Base-by-base conservation (phyloP, 176 grass and related monocot species). In the Oryza glaberrima region DNA sequence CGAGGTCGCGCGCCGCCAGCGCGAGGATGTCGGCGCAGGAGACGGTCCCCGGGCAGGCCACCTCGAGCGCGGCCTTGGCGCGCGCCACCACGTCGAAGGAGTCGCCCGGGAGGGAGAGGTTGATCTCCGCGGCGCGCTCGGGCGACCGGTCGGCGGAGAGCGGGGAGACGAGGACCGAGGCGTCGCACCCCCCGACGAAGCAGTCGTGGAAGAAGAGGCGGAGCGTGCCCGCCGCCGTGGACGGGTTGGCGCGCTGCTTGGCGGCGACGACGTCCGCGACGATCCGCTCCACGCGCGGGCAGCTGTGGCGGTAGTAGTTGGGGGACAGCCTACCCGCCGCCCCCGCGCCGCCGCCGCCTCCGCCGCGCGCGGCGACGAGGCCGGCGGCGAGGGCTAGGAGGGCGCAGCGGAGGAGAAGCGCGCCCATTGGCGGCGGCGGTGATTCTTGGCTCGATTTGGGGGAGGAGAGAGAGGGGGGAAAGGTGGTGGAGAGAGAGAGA, bases 161-260 rank as follows among this genome's bases (percentile, higher is more conserved):
- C 11, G 82, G 71, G 45, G 92, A 91, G 51, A 95, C 80, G 15
- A 98, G 89, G 12, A 98, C 77, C 6, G 95, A 98, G 11, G 93
- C 95, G 76, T 98, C 95, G 87, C 94, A 96, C 79, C 95, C 95
- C 63, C 69, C 77, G 40, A 91, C 89, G 88, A 98, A 98, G 86
- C 95, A 95, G 87, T 98, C 95, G 87, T 98, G 95, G 92, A 98
- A 98, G 93, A 98, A 98, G 91, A 98, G 93, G 0, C 93, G 93
- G 38, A 98, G 92, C 64, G 93, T 84, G 61, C 92, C 92, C 2
- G 93, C 95, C 3, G 90, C 95, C 8, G 95, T 95, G 16, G 93
- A 93, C 2, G 93, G 93, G 82, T 89, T 95, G 3, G 87, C 84
- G 54, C 88, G 88, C 93, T 98, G 95, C 80, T 98, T 98, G 67